phyloP scores from a whole-genome alignment of 2,329 filamentous ascomycete genomes.

The Fusarium kyushuense region DNA sequence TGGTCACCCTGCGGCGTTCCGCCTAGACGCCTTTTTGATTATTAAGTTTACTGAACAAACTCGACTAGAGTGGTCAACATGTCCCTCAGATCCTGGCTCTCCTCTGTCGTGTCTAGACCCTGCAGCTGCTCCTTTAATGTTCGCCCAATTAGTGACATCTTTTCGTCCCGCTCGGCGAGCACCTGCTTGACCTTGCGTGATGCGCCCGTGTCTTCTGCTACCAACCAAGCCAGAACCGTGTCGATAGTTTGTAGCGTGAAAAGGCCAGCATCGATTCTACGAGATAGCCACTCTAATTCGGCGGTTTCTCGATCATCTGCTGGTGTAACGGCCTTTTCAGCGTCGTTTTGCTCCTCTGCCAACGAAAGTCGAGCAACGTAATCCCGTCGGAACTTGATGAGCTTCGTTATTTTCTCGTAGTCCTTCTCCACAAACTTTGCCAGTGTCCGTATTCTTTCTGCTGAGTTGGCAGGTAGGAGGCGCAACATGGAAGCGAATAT shows the following conservation, averaged over 20 bases:
- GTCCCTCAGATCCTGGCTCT: slow-evolving; percentile 68
- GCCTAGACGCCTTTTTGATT: slow-evolving; percentile 39
- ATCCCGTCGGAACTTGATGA: slow-evolving; percentile 77
- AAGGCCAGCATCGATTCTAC: slow-evolving; percentile 84
- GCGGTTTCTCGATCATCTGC: slow-evolving; percentile 60
- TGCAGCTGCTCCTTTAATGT: slow-evolving; percentile 74
- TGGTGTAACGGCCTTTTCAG: slow-evolving; percentile 19
- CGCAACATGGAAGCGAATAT: slow-evolving; percentile 88
- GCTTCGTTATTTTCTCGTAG: slow-evolving; percentile 83
- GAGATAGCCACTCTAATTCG: slow-evolving; percentile 78
- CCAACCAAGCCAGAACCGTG: slow-evolving; percentile 87
- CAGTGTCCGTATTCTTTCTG: slow-evolving; percentile 82
- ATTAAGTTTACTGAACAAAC: slow-evolving; percentile 57
- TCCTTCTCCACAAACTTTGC: slow-evolving; percentile 97
- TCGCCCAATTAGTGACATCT: slow-evolving; percentile 69
- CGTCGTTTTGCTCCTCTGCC: slow-evolving; percentile 62
- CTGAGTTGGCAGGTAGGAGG: slow-evolving; percentile 79
- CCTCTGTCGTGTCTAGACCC: slow-evolving; percentile 67
- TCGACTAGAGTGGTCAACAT: slow-evolving; percentile 67
- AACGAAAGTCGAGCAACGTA: slow-evolving; percentile 74
- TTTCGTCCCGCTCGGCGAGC: slow-evolving; percentile 76
- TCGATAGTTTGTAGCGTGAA: slow-evolving; percentile 88
- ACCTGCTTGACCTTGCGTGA: slow-evolving; percentile 71
- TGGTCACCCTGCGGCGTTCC: slow-evolving; percentile 27
- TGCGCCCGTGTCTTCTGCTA: slow-evolving; percentile 87